phyloP scores from a whole-genome alignment of 495 filamentous ascomycete genomes.

The Jackrogersella multiformis region DNA sequence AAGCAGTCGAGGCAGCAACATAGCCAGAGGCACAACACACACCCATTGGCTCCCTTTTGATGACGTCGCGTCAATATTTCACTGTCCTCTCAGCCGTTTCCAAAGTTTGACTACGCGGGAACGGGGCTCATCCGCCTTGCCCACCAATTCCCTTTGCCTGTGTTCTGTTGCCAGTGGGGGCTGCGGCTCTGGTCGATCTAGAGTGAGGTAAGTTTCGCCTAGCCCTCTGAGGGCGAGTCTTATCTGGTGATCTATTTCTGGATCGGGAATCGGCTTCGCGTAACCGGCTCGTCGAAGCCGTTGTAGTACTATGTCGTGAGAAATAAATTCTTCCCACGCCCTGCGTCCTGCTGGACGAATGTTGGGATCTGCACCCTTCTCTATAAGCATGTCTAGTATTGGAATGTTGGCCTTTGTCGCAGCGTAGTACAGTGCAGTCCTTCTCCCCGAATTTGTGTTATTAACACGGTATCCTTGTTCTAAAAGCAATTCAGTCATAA shows the following conservation, averaged over 20 bases:
- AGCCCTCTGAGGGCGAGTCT: not conserved
- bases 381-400: not conserved
- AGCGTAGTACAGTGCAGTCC: not conserved
- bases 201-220: not conserved
- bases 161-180: no score
- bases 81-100: not conserved
- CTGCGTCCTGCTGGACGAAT: not conserved
- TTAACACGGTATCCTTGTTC: not conserved
- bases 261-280: not conserved
- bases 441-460: not conserved
- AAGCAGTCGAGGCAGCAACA: not conserved
- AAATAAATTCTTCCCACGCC: not conserved
- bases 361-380: not conserved
- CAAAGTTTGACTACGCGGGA: not conserved
- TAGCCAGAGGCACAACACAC: not conserved
- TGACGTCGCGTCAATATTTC: not conserved
- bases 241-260: not conserved
- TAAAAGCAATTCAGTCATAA: not conserved
- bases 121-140: not conserved
- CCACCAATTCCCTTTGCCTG: no score
- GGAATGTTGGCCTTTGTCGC: not conserved
- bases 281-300: not conserved
- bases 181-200: not conserved
- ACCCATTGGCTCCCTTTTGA: no score
- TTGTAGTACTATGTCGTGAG: not conserved